phyloP scores from a whole-genome alignment of 75 land plant species.

The Larix kaempferi region DNA sequence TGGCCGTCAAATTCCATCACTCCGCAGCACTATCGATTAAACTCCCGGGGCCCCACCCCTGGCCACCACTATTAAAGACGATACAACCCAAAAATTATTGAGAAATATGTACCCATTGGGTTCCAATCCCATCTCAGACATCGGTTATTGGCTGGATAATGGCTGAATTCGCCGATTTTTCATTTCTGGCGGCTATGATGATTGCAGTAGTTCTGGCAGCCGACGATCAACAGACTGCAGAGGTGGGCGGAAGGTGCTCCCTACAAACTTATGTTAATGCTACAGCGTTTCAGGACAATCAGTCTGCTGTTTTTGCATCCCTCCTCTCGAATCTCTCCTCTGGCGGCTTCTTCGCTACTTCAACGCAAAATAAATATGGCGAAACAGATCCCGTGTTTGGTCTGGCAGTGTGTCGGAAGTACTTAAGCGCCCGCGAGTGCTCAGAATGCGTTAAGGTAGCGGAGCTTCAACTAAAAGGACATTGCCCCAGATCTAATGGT shows the following conservation, averaged over 20 bases:
- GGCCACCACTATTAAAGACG: too few relatives aligned
- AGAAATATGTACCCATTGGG: too few relatives aligned
- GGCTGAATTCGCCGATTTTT: too few relatives aligned
- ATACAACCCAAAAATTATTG: too few relatives aligned
- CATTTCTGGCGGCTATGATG: too few relatives aligned
- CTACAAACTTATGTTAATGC: neutral
- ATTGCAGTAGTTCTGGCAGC: neutral
- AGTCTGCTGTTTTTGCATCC: neutral
- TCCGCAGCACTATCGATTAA: too few relatives aligned
- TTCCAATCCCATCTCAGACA: neutral
- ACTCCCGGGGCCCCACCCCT: too few relatives aligned
- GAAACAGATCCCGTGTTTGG: constrained; percentile 13
- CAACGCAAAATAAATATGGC: neutral
- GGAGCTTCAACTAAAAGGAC: constrained; percentile 8
- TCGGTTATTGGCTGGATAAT: neutral
- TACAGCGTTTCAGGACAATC: neutral
- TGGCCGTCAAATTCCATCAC: too few relatives aligned
- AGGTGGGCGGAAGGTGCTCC: neutral
- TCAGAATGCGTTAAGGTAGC: constrained; percentile 16
- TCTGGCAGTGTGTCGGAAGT: constrained; percentile 24
- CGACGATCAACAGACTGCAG: neutral
- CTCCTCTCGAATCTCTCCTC: constrained; percentile 8
- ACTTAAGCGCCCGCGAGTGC: constrained; percentile 19
- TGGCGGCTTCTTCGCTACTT: constrained; percentile 9
- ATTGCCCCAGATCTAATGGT: constrained; percentile 7